Conservation (phyloP, 2,329 filamentous ascomycete species). For the Xylariales sp. region DNA sequence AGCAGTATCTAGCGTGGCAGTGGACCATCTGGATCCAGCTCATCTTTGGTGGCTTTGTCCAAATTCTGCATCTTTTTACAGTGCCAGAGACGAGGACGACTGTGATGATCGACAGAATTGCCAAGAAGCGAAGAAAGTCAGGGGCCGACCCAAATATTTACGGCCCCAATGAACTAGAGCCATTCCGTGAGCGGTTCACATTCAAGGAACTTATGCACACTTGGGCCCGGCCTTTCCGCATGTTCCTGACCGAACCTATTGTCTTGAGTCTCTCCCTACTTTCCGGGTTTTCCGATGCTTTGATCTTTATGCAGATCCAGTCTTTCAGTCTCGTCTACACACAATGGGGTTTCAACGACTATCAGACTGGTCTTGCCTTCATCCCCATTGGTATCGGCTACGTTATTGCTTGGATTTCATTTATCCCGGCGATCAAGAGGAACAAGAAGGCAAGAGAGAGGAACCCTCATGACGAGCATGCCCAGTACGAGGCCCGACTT, state of each 20-base stretch:
- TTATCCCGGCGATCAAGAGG: conserved; percentile 46
- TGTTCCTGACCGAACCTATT: conserved; percentile 63
- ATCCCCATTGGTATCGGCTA: conserved; percentile 50
- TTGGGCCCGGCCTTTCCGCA: conserved; percentile 57
- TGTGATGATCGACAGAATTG: conserved; percentile 74
- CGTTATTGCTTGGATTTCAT: conserved; percentile 52
- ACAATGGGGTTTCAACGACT: conserved; percentile 53
- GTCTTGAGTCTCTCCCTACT: conserved; percentile 57
- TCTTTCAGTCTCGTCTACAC: conserved; percentile 56
- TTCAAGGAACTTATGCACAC: conserved; percentile 41
- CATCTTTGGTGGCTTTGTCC: conserved; percentile 69
- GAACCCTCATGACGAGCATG: conserved; percentile 45
- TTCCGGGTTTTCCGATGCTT: conserved; percentile 59
- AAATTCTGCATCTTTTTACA: conserved; percentile 60
- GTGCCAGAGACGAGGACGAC: conserved; percentile 77
- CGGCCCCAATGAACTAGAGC: conserved; percentile 67
- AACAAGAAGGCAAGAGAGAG: conserved; percentile 38
- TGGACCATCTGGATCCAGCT: conserved; percentile 78
- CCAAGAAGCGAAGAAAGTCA: conserved; percentile 65
- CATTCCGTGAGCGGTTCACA: conserved; percentile 27
- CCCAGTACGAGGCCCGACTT: conserved; percentile 58
- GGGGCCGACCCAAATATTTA: conserved; percentile 59
- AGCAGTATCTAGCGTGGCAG: conserved; percentile 63
- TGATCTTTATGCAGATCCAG: conserved; percentile 65
- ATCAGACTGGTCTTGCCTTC: conserved; percentile 31